Conservation (phyloP, 2,329 filamentous ascomycete genomes). For the Pseudocercospora cruenta region DNA sequence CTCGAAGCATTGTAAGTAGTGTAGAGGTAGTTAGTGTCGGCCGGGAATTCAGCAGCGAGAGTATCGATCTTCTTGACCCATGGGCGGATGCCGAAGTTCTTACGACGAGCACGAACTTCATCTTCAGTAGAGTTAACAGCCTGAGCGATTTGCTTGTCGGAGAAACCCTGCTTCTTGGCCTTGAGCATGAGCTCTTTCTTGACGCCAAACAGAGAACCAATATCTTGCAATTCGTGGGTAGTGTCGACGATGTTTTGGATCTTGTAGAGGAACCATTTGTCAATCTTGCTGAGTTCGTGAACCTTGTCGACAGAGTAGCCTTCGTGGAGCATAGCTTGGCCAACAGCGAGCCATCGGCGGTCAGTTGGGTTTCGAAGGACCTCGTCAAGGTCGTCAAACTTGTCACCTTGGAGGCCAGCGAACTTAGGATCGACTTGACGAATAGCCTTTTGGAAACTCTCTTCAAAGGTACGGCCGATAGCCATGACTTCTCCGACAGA, state of each 20-base stretch:
- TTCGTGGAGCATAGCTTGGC: conserved; percentile 97
- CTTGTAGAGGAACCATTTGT: conserved; percentile 99
- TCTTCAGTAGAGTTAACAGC: conserved; percentile 86
- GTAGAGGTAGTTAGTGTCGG: conserved; percentile 93
- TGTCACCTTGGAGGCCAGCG: conserved; percentile 90
- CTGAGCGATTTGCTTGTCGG: conserved; percentile 88
- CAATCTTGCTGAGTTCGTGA: conserved; percentile 95
- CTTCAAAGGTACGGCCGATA: conserved; percentile 96
- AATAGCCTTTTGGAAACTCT: conserved; percentile 98
- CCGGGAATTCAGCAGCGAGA: conserved; percentile 93
- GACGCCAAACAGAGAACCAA: conserved; percentile 79
- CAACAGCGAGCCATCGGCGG: conserved; percentile 94
- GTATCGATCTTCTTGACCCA: conserved; percentile 99
- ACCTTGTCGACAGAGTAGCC: conserved; percentile 90
- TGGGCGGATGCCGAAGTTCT: conserved; percentile 84
- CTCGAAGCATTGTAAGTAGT: conserved; percentile 96
- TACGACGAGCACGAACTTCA: conserved; percentile 81
- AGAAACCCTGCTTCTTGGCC: conserved; percentile 98
- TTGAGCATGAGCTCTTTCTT: conserved; percentile 87
- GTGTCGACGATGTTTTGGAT: conserved; percentile 95
- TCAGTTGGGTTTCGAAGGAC: conserved; percentile 92
- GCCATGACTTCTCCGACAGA: conserved; percentile 99
- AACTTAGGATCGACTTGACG: conserved; percentile 93
- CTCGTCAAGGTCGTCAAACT: conserved; percentile 90
- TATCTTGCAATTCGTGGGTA: conserved; percentile 80